phyloP scores from a whole-genome alignment of 371 early-diverging fungal genomes.

The Capillidium heterosporum region DNA sequence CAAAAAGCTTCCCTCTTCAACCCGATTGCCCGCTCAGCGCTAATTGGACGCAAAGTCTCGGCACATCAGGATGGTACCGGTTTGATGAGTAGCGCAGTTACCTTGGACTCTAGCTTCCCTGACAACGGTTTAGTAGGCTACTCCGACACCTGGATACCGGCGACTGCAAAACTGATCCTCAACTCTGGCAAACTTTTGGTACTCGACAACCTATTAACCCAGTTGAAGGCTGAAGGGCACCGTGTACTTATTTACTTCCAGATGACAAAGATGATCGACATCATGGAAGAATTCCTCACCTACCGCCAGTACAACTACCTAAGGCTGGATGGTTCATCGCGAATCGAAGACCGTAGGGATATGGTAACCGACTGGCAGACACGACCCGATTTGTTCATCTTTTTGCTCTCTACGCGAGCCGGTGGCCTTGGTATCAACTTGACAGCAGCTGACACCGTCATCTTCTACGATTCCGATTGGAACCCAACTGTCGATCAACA shows the following conservation, averaged over 20 bases:
- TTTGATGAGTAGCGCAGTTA: conserved; percentile 11
- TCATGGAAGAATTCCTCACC: conserved; percentile 87
- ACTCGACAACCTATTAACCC: conserved; percentile 70
- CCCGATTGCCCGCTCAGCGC: too few relatives aligned
- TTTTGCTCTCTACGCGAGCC: conserved; percentile 94
- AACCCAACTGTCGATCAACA: conserved; percentile 97
- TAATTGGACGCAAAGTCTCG: too few relatives aligned
- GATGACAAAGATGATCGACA: conserved; percentile 96
- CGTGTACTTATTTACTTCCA: conserved; percentile 96
- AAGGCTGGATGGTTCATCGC: conserved; percentile 90
- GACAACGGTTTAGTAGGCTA: conserved; percentile 16
- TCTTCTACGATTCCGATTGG: conserved; percentile 98
- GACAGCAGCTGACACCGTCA: conserved; percentile 98
- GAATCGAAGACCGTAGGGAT: conserved; percentile 77
- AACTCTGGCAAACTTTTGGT: conserved; percentile 90
- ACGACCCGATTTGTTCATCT: conserved; percentile 81
- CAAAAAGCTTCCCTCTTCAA: conserved; percentile 12
- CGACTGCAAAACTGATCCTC: conserved; percentile 62
- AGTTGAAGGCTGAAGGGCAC: conserved; percentile 82
- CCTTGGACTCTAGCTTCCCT: conserved; percentile 15
- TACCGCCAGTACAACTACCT: conserved; percentile 81
- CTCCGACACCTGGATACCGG: conserved; percentile 16
- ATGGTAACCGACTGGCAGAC: conserved; percentile 90
- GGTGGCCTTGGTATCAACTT: conserved; percentile 99
- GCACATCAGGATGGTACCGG: too few relatives aligned